Percentiles rank a stretch among this genome's conserved stretches.
phyloP scores from a whole-genome alignment of 2,329 filamentous ascomycete species.

The Epichloe brachyelytri region DNA sequence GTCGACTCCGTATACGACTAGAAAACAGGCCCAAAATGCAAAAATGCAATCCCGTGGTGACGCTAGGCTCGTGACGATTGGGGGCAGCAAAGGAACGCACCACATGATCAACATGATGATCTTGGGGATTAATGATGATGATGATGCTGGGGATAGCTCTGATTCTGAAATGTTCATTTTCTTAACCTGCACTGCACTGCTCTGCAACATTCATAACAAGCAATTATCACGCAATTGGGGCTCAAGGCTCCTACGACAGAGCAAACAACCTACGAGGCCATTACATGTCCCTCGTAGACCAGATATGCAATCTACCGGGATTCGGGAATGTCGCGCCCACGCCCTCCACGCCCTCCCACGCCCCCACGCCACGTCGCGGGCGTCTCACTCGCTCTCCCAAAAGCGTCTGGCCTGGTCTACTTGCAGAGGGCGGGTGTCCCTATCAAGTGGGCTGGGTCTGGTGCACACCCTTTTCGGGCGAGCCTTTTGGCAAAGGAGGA shows the following conservation, averaged over 20 bases:
- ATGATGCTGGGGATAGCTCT: background rate
- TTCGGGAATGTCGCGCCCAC: too few relatives aligned
- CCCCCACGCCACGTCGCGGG: background rate
- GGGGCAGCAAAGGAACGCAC: background rate
- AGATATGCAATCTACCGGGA: background rate
- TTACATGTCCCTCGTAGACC: background rate
- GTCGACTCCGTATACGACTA: background rate
- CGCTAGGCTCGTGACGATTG: background rate
- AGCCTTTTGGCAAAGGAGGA: background rate
- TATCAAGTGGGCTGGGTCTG: constrained; percentile 3
- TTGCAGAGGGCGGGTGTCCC: background rate
- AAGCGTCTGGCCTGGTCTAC: background rate
- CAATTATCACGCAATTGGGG: background rate
- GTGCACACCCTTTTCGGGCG: background rate
- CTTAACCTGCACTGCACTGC: too few relatives aligned
- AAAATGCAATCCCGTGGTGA: background rate
- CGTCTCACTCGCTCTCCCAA: background rate
- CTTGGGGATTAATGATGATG: background rate
- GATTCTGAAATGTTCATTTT: background rate
- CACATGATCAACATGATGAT: background rate
- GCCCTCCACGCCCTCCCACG: background rate
- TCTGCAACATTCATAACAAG: too few relatives aligned
- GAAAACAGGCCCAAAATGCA: background rate
- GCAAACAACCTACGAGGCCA: too few relatives aligned
- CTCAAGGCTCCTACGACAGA: too few relatives aligned